Conservation (phyloP, 2,329 filamentous ascomycete species). For the Knufia petricola region DNA sequence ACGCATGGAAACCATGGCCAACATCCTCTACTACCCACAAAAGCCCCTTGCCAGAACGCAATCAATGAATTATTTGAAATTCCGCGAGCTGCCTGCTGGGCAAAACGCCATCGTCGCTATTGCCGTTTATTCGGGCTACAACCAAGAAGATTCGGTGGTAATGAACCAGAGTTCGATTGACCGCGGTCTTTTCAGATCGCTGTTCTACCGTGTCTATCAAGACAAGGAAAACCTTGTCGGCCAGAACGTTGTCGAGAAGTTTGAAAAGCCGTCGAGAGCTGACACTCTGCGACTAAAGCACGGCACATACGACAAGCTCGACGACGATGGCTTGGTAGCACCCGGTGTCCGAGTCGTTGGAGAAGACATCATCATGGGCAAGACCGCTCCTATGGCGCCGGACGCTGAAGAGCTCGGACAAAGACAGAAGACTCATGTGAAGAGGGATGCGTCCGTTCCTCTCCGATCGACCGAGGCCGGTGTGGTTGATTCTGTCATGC, state of each 20-base stretch:
- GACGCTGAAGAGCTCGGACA: slow-evolving; percentile 92
- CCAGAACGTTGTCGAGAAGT: slow-evolving; percentile 82
- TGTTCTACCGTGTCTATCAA: slow-evolving; percentile 96
- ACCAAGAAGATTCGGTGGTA: slow-evolving; percentile 99
- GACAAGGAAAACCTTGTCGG: slow-evolving; percentile 95
- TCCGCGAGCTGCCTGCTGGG: slow-evolving; percentile 90
- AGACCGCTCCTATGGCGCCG: slow-evolving; percentile 87
- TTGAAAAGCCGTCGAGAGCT: slow-evolving; percentile 84
- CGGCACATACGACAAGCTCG: slow-evolving; percentile 93
- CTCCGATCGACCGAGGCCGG: slow-evolving; percentile 92
- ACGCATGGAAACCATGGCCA: slow-evolving; percentile 99
- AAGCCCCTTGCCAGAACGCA: slow-evolving; percentile 92
- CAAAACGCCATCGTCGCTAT: slow-evolving; percentile 99
- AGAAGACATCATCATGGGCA: slow-evolving; percentile 98
- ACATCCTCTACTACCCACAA: slow-evolving; percentile 97
- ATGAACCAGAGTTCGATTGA: slow-evolving; percentile 99
- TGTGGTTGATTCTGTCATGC: slow-evolving; percentile 84
- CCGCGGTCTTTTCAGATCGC: slow-evolving; percentile 87
- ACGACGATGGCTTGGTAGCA: slow-evolving; percentile 89
- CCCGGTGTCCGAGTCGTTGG: slow-evolving; percentile 91
- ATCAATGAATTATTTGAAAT: slow-evolving; percentile 98
- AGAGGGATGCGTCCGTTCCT: slow-evolving; percentile 91
- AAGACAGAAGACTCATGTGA: slow-evolving; percentile 78
- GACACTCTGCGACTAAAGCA: slow-evolving; percentile 81
- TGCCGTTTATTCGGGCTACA: slow-evolving; percentile 94